A percentile compares a stretch with the other conserved stretches of the same genome.
These are phyloP conservation scores for Trypanosoma grayi DNA, from an alignment of 208 protist species.

Conservation along the genomic window DNA sequence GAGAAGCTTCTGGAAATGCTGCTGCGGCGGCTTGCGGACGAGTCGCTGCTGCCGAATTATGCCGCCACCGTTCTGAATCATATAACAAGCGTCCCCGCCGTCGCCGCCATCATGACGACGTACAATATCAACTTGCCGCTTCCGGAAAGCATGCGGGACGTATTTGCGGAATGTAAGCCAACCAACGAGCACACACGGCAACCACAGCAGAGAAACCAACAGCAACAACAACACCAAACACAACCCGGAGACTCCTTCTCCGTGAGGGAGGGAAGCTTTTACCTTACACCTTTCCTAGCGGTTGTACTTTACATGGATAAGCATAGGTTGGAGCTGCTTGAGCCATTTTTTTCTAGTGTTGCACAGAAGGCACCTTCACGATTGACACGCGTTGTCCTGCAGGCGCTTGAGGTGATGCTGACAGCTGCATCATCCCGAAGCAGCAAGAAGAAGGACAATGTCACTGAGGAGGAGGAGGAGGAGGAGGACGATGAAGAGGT, in stretches of 20 bases:
- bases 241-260: background rate
- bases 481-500: background rate
- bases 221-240: slow-evolving; percentile 3
- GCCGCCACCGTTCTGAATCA: slow-evolving; percentile 19
- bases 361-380: slow-evolving; percentile 27
- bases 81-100: slow-evolving; percentile 22
- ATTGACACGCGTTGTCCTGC: slow-evolving; percentile 13
- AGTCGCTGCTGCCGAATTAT: background rate
- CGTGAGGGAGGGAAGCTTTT: background rate
- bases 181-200: too few relatives aligned
- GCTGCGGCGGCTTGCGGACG: slow-evolving; percentile 10
- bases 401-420: slow-evolving; percentile 17
- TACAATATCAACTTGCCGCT: slow-evolving; percentile 20
- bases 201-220: background rate
- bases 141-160: slow-evolving; percentile 12
- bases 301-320: slow-evolving; percentile 14
- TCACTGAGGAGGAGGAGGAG: background rate
- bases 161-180: slow-evolving; percentile 6
- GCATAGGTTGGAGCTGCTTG: slow-evolving; percentile 16
- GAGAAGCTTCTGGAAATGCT: slow-evolving; percentile 23
- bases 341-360: slow-evolving; percentile 27
- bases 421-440: background rate
- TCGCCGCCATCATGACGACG: slow-evolving; percentile 19
- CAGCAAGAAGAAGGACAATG: background rate
- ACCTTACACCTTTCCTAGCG: slow-evolving; percentile 27